Base-by-base conservation (phyloP, 2,329 filamentous ascomycete species). In the Hymenoscyphus repandus region DNA sequence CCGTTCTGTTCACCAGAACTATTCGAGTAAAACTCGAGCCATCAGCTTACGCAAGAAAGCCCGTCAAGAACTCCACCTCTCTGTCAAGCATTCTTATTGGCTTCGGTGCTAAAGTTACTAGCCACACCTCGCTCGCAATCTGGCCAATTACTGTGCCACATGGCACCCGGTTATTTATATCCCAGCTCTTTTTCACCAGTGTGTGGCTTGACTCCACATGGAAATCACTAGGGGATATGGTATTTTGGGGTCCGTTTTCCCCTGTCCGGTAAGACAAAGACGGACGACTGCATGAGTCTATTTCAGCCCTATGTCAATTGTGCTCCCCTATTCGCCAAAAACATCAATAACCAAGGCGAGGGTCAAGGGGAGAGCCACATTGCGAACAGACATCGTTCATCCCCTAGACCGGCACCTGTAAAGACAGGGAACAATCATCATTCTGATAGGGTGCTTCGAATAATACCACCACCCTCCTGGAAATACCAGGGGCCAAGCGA, bases 121-220 rank as follows among this genome's bases (percentile, higher is more conserved):
- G 49, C 49, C 49, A 51, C 49, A 47, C 38, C 31, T 47, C 34
- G 18, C 31, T 44, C 49, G 43, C 36, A 36, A 13, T 15, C n/a
- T 17, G n/a, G 22, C 45, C 50, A 52, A 47, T 52, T 38, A 36
- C 6, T 2, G 6, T n/a, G 27, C 10, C 17, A 5, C 31, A 15
- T n/a, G 10, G 30, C 17, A 13, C 6, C 45, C 44, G 49, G 37
- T 47, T 51, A 52, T 52, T 52, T 52, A 52, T 52, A 52, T 44
- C 45, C 50, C 34, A 33, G 50, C 40, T 18, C 2, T 7, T 32
- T 50, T 36, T 37, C 33, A 27, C 30, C 20, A 9, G 18, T n/a
- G 36, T 51, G 39, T 39, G 38, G 42, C 38, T 41, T n/a, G 13
- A 17, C 34, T 32, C 33, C 45, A 47, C 18, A 15, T 39, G 45